Base-by-base conservation (phyloP, 148 eudicot genomes). In the Agrostemma githago region DNA sequence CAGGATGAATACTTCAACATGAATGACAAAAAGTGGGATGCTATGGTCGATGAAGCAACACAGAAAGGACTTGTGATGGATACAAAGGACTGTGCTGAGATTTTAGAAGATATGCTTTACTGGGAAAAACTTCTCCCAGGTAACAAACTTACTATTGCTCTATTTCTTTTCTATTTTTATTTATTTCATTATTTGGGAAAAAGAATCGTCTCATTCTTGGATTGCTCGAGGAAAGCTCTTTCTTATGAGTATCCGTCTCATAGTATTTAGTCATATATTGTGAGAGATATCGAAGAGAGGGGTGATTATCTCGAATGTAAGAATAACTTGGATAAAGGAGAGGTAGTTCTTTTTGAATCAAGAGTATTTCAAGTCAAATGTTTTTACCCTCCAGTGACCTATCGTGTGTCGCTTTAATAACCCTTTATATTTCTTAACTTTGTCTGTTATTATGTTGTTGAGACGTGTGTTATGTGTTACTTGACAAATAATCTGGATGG, bases 41-140 rank as follows among this genome's bases (percentile, higher is more conserved):
- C 78, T 5, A 83, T 91, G 77, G 76, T 93, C 51, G 68, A 83
- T 41, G 96, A 88, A 79, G 88, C 84, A 61, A 72, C 57, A 72
- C 80, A 87, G 60, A 76, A 80, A 20, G 98, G 93, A 41, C 38
- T 5, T 77, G 68, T 83, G 54, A 77, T 78, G 48, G 90, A 94
- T 72, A 85, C 87, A 46, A 85, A 74, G 78, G 89, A 88, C 77
- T 87, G 90, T 72, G 97, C 90, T 77, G 93, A 76, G 17, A 84
- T 92, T 74, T 81, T 94, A 81, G 93, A 92, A 83, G 96, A 94
- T 80, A 92, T 92, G 96, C 92, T 86, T 73, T 79, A 78, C 72
- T 90, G 90, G 89, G 97, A 94, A 41, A 89, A 86, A 72, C 97
- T 92, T 69, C 88, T 94, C 21, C 98, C 98, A 78, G 97, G 98